Conservation (phyloP, 2,329 filamentous ascomycete species). For the Helminthosporium solani region DNA sequence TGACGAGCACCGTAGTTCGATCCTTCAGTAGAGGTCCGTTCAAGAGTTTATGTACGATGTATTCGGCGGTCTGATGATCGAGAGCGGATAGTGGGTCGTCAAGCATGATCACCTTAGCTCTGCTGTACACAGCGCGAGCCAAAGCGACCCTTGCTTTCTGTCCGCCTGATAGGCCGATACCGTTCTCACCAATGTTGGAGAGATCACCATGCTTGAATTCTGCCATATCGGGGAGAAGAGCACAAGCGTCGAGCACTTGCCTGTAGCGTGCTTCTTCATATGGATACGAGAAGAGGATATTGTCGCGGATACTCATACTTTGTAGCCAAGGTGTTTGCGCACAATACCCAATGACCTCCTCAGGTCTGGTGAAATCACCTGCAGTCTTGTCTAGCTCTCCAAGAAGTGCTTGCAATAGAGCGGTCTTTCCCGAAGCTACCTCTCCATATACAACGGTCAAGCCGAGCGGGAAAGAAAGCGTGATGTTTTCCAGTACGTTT, state of each 20-base stretch:
- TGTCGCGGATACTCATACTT: constrained; percentile 69
- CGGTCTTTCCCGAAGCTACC: constrained; percentile 65
- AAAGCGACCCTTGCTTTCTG: constrained; percentile 62
- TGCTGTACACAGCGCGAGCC: constrained; percentile 62
- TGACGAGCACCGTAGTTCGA: constrained; percentile 60
- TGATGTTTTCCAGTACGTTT: constrained; percentile 57
- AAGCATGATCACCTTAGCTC: constrained; percentile 55
- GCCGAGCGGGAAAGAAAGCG: constrained; percentile 56
- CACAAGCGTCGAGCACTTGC: constrained; percentile 66
- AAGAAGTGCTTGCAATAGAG: constrained; percentile 59
- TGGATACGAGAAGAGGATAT: constrained; percentile 63
- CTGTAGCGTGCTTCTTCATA: constrained; percentile 71
- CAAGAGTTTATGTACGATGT: constrained; percentile 59
- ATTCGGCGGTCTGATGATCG: constrained; percentile 65
- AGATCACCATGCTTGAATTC: constrained; percentile 65
- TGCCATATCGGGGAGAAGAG: constrained; percentile 60
- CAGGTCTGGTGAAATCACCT: constrained; percentile 55
- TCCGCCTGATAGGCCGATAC: constrained; percentile 61
- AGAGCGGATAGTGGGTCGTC: constrained; percentile 62
- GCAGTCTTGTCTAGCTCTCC: constrained; percentile 58
- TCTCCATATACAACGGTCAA: constrained; percentile 64
- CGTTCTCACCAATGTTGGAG: constrained; percentile 62
- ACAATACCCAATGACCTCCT: constrained; percentile 63
- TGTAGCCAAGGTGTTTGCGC: constrained; percentile 68
- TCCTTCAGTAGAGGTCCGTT: constrained; percentile 55